phyloP scores from a whole-genome alignment of 768 basidiomycete genomes.

The Kwoniella botswanensis region DNA sequence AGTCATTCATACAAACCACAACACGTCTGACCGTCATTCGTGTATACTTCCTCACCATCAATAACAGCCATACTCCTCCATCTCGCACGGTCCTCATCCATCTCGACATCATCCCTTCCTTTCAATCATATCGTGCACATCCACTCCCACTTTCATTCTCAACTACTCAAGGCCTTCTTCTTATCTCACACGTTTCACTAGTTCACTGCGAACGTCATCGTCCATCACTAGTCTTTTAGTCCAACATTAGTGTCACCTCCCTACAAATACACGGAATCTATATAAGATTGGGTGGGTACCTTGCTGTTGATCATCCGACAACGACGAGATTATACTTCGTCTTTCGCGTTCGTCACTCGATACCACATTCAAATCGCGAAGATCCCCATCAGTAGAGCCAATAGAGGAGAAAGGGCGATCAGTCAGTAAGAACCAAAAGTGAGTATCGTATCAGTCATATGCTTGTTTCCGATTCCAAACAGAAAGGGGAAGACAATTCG shows the following conservation, averaged over 20 bases:
- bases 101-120: neutral
- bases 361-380: neutral
- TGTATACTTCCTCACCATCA: neutral
- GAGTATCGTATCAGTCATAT: neutral
- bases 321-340: too few species aligned
- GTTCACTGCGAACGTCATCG: neutral
- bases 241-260: neutral
- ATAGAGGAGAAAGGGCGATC: neutral
- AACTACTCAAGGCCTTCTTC: too few species aligned
- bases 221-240: neutral
- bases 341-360: neutral
- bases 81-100: neutral
- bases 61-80: too few species aligned
- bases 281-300: neutral
- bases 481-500: neutral
- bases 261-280: neutral
- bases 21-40: neutral
- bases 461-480: neutral
- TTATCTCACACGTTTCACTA: neutral
- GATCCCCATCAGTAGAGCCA: neutral
- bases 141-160: neutral
- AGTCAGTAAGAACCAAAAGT: neutral
- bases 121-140: neutral
- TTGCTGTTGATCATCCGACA: neutral
- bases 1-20: neutral